Evolutionary conservation across 2,329 filamentous ascomycete species (phyloP), one percentile per base, ranked within the genome.

Genomic region (Ambrosiella beaveri): DNA sequence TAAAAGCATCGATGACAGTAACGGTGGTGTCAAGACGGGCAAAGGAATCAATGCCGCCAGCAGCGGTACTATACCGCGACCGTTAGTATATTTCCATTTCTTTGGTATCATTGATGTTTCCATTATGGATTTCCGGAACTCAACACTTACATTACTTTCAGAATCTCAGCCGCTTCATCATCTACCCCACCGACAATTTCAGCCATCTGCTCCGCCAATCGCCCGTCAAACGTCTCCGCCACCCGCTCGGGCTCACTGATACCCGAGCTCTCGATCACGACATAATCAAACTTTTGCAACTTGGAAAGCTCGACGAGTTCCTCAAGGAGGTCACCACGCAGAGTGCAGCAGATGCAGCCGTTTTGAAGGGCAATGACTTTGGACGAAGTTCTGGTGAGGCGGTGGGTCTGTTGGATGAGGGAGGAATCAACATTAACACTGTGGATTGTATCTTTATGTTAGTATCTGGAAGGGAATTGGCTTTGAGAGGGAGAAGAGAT

Each of bases 191-290:
- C 65, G 2, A 66, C 66, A 59, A 73, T 64, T 13, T 60, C 63
- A 44, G 68, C 66, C 66, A 74, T 74, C 57, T 74, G 71, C 54
- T 76, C 73, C 1, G 73, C 75, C 64, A 76, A 75, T 45, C 74
- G 76, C 4, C 74, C 69, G 39, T 83, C 82, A 63, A 87, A 87
- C 0, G 82, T 87, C 71, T 87, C 84, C 0, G 84, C 84, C 0
- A 88, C 84, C 63, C 87, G 84, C 69, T 85, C 81, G 0, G 81
- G 83, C 66, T 86, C 82, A 63, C 82, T 86, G 62, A 87, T 85
- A 0, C 84, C 82, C 1, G 77, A 84, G 65, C 81, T 85, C 56
- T 61, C 56, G 57, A 83, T 80, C 15, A 83, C 68, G 11, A 84
- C 75, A 64, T 84, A 84, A 62, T 85, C 78, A 38, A 84, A 78